Base-by-base conservation (phyloP, 2,329 filamentous ascomycete genomes). In the Mariannaea elegans region DNA sequence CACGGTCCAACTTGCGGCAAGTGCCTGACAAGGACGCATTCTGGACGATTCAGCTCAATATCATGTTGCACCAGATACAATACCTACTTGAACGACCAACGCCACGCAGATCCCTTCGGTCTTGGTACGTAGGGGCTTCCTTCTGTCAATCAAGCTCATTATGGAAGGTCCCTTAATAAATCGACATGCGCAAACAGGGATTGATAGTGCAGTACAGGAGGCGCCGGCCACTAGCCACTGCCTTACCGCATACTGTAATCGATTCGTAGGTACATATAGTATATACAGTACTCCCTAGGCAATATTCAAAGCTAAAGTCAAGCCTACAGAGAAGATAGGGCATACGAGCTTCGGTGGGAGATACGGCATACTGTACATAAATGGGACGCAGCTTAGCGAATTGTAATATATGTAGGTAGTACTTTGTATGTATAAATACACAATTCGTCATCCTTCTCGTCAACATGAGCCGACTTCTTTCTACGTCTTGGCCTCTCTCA, bases 91-190 rank as follows among this genome's bases (percentile, higher is more conserved):
- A 29, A 52, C 18, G 16, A 29, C 52, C 49, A 19, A 41, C 34
- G 48, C 19, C 42, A 23, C 42, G 56, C 36, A 52, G 48, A 59
- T 59, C 56, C 29, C 31, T 34, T 51, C 38, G 9, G 38, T 41
- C 38, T 41, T 19, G 38, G 10, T 41, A n/a, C 23, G 12, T 58
- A 46, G 32, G 48, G 41, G 7, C 10, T 19, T 27, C 24, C 48
- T 39, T 51, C 39, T n/a, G n/a, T 29, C 38, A 21, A 44, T 32
- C 24, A 21, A 18, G n/a, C 56, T 42, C 38, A 31, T 53, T 59
- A 36, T n/a, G 48, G 47, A 59, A 59, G 56, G 56, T 59, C 16
- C 34, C 24, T 16, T 41, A 41, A 41, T 41, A 19, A 41, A 41
- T 7, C 19, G 29, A 53, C 41, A 47, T 19, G 42, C 32, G 56